Evolutionary conservation across 192 early-diverging fungal species (phyloP), one percentile per base, ranked within the genome.

Genomic region (Piromyces sp.): DNA sequence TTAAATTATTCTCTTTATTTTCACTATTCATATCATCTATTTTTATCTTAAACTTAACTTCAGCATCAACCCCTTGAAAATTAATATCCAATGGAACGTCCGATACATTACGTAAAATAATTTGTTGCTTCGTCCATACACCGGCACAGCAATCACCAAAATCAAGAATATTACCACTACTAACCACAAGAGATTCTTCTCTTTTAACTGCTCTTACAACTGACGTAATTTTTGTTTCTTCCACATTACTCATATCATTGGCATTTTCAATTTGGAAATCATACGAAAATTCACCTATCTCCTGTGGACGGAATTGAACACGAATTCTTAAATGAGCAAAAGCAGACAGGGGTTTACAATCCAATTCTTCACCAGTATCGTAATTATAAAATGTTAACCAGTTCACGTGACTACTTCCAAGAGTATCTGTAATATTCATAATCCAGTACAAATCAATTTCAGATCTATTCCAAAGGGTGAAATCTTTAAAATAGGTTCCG

Each of bases 71-170:
- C 29, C 81, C 81, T 81, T 79, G 80, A 98, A 94, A 38, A 89
- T 89, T 68, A 78, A 99, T 88, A 30, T 95, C 94, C 6, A 97
- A 85, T 0, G 93, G 88, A 14, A 85, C 81, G 16, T 94, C 93
- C 51, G 93, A 90, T 28, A 96, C 87, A 84, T 97, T 99, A 36
- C 91, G 93, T 33, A 99, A 85, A 1, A 93, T 87, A 11, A 98
- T 86, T 58, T 93, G 89, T 83, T 94, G 91, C 81, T 90, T 91
- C 29, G 91, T 92, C 93, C 95, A 94, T n/a, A 88, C 83, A n/a
- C 96, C 96, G 51, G 95, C 94, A 82, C 90, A 92, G 84, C 96
- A 97, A 83, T 98, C 95, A 51, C 95, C 95, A 89, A 99, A 99
- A 84, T 98, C 95, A 30, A 99, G 82, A 42, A 87, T 86, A 84